Base-by-base conservation (phyloP, 441 rosid genomes). In the Euphorbia schlechtendalii region DNA sequence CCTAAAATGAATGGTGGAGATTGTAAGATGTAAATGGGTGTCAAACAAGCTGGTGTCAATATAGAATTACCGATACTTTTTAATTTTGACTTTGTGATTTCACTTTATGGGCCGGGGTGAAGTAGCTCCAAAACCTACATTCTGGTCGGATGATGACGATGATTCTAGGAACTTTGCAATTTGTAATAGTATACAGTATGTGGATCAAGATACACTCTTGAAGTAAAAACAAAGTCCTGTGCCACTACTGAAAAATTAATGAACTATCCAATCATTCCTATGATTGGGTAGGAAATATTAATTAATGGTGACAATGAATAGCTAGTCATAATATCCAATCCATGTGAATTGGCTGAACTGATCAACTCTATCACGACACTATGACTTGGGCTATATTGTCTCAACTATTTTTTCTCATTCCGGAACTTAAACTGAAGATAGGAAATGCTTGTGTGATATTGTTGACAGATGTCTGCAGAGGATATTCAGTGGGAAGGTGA, bases 401-500 rank as follows among this genome's bases (percentile, higher is more conserved):
- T n/a, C n/a, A n/a, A n/a, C n/a, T n/a, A n/a, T n/a, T n/a, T n/a
- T n/a, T n/a, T n/a, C n/a, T n/a, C n/a, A n/a, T n/a, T n/a, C n/a
- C n/a, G n/a, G n/a, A n/a, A n/a, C n/a, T n/a, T n/a, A n/a, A n/a
- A n/a, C n/a, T n/a, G n/a, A n/a, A n/a, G n/a, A n/a, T n/a, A n/a
- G n/a, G n/a, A n/a, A n/a, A n/a, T n/a, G n/a, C n/a, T n/a, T n/a
- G n/a, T n/a, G n/a, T n/a, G n/a, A n/a, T n/a, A n/a, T n/a, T 61
- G 40, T 51, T 71, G 72, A 56, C 81, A 95, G 99, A 95, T 95
- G 63, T 78, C 96, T 59, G 82, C 85, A 5, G 95, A 88, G 61
- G 99, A 91, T 72, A 88, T 95, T 52, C 85, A 85, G 65, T 95
- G 99, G 99, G 98, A 86, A 67, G 84, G 83, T 61, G 90, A n/a